Base-by-base conservation (phyloP, 768 basidiomycete species). In the Boletus insuetus region DNA sequence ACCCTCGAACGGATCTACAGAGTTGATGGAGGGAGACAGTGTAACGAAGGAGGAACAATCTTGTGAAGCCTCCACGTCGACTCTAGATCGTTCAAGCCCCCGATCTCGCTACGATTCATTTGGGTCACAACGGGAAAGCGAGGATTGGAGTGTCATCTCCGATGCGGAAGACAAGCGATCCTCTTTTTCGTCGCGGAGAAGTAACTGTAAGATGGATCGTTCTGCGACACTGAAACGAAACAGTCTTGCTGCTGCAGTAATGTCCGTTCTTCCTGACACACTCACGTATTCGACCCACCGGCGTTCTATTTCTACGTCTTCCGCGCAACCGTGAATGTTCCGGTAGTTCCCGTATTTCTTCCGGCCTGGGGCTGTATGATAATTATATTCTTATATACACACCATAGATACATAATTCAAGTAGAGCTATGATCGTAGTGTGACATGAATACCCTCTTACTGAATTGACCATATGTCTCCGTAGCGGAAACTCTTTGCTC, bases 381-480 rank as follows among this genome's bases (percentile, higher is more conserved):
- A 58, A 51, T 46, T 31, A 9, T 40, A 38, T 39, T 19, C 10
- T 50, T 46, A 57, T 63, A 60, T 54, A 50, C 29, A 53, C 32
- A 8, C 26, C 13, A 32, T 63, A 61, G 51, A 58, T 46, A 53
- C 45, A 54, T 61, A 49, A 53, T 61, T 70, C 51, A 64, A 48
- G 26, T 58, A 53, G 58, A 61, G 22, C 19, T 50, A 46, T 64
- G 58, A 45, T 59, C 56, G 20, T 71, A 71, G 68, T 89, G 87
- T 61, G 80, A 70, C 46, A 74, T 74, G 54, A 98, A 85, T 20
- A 97, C 82, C 53, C 83, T 78, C 69, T 91, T 90, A 64, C 89
- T 92, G 71, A 98, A 98, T 54, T 87, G 79, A 2, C 96, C 96
- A 64, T 96, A 99, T 14, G 91, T 93, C 65, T 85, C 82, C 10